Percentiles rank a stretch among this genome's conserved stretches.
These are phyloP conservation scores for Picochlorum sp. DNA, from an alignment of 139 green algal genomes.

Conservation along the genomic window DNA sequence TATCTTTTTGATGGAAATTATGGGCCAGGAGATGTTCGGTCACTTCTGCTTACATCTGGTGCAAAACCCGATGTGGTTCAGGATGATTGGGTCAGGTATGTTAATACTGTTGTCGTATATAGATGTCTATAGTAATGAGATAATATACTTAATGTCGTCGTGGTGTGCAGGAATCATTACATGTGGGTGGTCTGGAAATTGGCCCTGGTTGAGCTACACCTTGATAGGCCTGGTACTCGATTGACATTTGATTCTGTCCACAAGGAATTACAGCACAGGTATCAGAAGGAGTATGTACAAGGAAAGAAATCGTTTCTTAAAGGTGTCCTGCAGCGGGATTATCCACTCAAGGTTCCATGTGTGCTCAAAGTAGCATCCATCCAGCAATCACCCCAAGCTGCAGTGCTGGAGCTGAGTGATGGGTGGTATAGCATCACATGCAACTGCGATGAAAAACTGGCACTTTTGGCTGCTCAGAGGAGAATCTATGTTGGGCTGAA, in stretches of 20 bases:
- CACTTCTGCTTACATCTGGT: slow-evolving; percentile 30
- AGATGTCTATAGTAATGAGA: too few relatives aligned
- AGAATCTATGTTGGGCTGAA: slow-evolving; percentile 18
- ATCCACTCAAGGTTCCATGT: slow-evolving; percentile 24
- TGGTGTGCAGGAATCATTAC: slow-evolving; percentile 40
- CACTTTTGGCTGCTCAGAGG: slow-evolving; percentile 15
- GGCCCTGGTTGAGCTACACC: slow-evolving; percentile 33
- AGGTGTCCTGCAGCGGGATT: slow-evolving; percentile 51
- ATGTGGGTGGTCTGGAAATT: slow-evolving; percentile 71
- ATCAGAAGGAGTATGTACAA: slow-evolving; percentile 36
- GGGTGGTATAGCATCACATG: slow-evolving; percentile 60
- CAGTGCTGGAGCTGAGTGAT: slow-evolving; percentile 45
- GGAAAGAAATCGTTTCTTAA: slow-evolving; percentile 45
- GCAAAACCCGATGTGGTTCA: slow-evolving; percentile 28
- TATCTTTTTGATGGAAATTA: slow-evolving; percentile 4
- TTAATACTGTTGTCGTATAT: too few relatives aligned
- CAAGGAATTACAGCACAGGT: slow-evolving; percentile 40
- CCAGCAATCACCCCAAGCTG: neutral
- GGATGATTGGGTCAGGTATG: slow-evolving; percentile 34
- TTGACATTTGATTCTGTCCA: slow-evolving; percentile 29
- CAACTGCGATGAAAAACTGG: slow-evolving; percentile 34
- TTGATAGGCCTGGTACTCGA: neutral
- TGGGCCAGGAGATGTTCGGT: slow-evolving; percentile 11
- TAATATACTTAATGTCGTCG: too few relatives aligned
- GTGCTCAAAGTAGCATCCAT: slow-evolving; percentile 45